Percentiles rank a stretch among this genome's conserved stretches.
Evolutionary conservation across 73 alveolate species (phyloP).

Genomic region (Urostyla sp.): DNA sequence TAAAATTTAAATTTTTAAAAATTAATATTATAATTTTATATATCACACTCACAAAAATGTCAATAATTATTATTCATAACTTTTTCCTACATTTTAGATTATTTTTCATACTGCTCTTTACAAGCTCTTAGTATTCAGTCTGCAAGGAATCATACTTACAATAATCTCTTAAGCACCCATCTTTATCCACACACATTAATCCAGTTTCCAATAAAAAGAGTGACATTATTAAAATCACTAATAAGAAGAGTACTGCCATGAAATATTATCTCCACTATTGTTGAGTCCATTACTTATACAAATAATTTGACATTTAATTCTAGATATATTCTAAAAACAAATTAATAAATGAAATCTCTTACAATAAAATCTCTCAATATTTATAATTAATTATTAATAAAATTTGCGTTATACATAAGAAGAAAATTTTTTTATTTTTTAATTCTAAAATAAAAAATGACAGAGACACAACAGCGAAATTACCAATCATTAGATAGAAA

Average conservation of each 20-base stretch:
- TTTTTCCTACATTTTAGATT: conserved; percentile 22
- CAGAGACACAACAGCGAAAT: too few species aligned
- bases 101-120: background rate
- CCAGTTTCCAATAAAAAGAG: conserved; percentile 39
- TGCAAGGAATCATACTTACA: background rate
- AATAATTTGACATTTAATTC: conserved; percentile 18
- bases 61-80: background rate
- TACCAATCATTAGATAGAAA: too few species aligned
- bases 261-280: background rate
- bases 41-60: background rate
- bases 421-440: too few species aligned
- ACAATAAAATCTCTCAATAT: too few species aligned
- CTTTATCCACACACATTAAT: conserved; percentile 24
- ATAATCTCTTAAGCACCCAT: conserved; percentile 39
- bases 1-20: conserved; percentile 18
- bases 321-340: too few species aligned
- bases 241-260: background rate
- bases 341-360: too few species aligned
- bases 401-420: too few species aligned
- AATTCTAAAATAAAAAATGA: too few species aligned
- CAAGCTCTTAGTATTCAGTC: conserved; percentile 8
- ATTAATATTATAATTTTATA: background rate
- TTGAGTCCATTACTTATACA: conserved; percentile 18
- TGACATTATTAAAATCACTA: conserved; percentile 23
- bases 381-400: too few species aligned